Evolutionary conservation across 192 early-diverging fungal genomes (phyloP), one percentile per base, ranked within the genome.

Genomic region (Dissophora globulifera): DNA sequence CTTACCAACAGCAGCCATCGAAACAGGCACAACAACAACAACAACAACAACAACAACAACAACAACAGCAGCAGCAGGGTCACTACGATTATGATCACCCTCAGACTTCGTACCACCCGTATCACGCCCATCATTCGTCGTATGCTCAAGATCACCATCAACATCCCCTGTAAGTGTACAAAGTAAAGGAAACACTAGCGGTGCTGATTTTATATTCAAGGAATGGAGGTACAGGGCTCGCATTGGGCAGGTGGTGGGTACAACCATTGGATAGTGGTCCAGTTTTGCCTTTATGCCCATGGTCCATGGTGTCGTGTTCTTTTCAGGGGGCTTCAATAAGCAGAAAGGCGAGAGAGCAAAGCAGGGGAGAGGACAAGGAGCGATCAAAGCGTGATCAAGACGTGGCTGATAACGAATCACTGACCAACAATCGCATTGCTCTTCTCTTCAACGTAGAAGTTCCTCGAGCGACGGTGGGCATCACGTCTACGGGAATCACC

Each of bases 151-250:
- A 69, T 33, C 67, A 60, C 26, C 54, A 67, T 22, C 58, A 31
- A 20, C 67, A 69, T 55, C 67, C 67, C 22, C 47, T 69, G 67
- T 69, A 69, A 69, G 67, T 61, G 16, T 23, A 23, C 46, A n/a
- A 51, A 31, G 23, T 33, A 2, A n/a, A n/a, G n/a, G n/a, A n/a
- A n/a, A n/a, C n/a, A n/a, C n/a, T n/a, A n/a, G n/a, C n/a, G n/a
- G n/a, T n/a, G n/a, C n/a, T n/a, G n/a, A n/a, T n/a, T 19, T 12
- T 59, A 23, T 69, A 43, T 31, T 68, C 53, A 57, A 53, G 26
- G 56, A 30, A 19, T 6, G 56, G 42, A 8, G 43, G n/a, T 45
- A n/a, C 43, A 45, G 5, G n/a, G 56, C 10, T 22, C 42, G 25
- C 12, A 25, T 29, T 13, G 3, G 15, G 22, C 20, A 13, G 19